Conservation (phyloP, 139 green algal genomes). For the Coelastrella sp. region DNA sequence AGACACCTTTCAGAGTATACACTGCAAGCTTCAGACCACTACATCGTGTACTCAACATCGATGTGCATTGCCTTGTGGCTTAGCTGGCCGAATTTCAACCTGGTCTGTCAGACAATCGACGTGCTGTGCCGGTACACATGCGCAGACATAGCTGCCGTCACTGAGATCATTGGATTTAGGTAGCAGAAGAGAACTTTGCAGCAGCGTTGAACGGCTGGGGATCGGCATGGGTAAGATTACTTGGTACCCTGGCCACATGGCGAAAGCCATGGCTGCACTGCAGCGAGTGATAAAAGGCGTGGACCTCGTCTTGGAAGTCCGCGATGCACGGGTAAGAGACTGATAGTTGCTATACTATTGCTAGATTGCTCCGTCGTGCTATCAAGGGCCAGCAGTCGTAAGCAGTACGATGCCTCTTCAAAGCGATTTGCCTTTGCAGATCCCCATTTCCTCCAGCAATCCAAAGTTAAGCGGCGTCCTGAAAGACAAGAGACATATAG, state of each 20-base stretch:
- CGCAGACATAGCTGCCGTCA: too few relatives aligned
- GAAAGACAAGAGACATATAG: constrained; percentile 45
- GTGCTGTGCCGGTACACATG: too few relatives aligned
- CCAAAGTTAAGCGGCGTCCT: constrained; percentile 38
- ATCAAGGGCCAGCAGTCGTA: background rate
- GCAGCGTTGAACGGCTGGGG: background rate
- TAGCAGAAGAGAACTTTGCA: too few relatives aligned
- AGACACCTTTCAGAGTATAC: too few relatives aligned
- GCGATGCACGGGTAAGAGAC: constrained; percentile 50
- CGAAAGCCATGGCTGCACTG: constrained; percentile 44
- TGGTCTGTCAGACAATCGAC: too few relatives aligned
- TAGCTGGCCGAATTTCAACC: too few relatives aligned
- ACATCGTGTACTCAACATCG: too few relatives aligned
- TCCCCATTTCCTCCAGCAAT: constrained; percentile 49
- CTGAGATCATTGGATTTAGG: too few relatives aligned
- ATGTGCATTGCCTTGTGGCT: too few relatives aligned
- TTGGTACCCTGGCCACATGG: constrained; percentile 56
- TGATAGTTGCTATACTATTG: background rate
- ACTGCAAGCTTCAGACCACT: too few relatives aligned
- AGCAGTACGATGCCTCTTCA: background rate
- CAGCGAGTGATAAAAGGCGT: constrained; percentile 47
- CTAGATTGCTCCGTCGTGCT: too few relatives aligned
- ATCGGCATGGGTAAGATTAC: background rate
- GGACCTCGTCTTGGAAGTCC: constrained; percentile 55
- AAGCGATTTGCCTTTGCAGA: background rate